Base-by-base conservation (phyloP, 495 filamentous ascomycete species). In the Usnea hakonensis region DNA sequence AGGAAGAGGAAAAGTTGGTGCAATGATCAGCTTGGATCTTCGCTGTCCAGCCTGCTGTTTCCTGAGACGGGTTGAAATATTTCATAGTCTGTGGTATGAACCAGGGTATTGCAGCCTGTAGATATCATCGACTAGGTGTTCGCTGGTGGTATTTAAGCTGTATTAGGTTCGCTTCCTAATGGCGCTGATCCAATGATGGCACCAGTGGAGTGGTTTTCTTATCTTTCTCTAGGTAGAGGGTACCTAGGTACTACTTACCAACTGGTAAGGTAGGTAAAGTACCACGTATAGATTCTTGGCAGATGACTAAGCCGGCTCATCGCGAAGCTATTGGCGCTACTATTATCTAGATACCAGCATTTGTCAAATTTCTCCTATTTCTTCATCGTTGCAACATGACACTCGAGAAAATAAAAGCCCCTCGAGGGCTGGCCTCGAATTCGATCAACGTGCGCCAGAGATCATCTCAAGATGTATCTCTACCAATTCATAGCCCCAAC, bases 401-500 rank as follows among this genome's bases (percentile, higher is more conserved):
- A 28, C 19, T 5, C 33, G 48, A 32, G 40, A 19, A 35, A 63
- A 44, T 26, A n/a, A 48, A 44, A 28, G 57, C 58, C 58, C 57
- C 46, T 61, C 40, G 55, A 35, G n/a, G 64, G 61, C 60, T 66
- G 61, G 54, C 16, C 26, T 57, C 38, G n/a, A 21, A 17, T 13
- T 26, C 10, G 9, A 52, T 19, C 19, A 3, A 16, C 26, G 6
- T 64, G 41, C 46, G 21, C 54, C 28, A 19, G 57, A 64, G 66
- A 63, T 57, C 68, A 68, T 70, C 66, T 30, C 48, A 75, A 62
- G 67, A 78, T 76, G 79, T 72, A 64, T 74, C 68, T 68, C 69
- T 70, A 68, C 70, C 70, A 67, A 68, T 76, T 65, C 70, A 85
- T 83, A 87, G 81, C 87, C 89, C 88, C 88, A 89, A 85, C 70